phyloP scores from a whole-genome alignment of 2,329 filamentous ascomycete species.

The Hypomyces rosellus region DNA sequence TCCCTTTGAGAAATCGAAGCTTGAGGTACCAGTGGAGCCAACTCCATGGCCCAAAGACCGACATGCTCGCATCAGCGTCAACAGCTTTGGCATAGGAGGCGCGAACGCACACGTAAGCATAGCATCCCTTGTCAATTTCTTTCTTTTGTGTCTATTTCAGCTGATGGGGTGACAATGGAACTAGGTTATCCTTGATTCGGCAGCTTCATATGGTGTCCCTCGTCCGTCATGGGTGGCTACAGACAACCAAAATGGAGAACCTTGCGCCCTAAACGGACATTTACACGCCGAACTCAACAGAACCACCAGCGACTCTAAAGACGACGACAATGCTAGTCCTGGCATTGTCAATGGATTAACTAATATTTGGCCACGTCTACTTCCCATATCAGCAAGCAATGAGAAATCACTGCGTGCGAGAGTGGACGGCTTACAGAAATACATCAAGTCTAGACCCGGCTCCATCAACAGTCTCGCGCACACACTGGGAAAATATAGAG shows the following conservation, averaged over 20 bases:
- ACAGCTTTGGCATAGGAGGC: slow-evolving; percentile 31
- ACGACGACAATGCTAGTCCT: not conserved
- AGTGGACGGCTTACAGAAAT: not conserved
- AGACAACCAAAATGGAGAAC: too few species aligned
- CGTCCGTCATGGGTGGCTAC: too few species aligned
- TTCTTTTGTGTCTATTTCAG: not conserved
- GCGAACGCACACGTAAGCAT: slow-evolving; percentile 26
- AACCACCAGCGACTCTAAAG: too few species aligned
- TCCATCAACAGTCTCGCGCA: not conserved
- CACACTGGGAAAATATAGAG: too few species aligned
- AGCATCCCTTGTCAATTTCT: not conserved
- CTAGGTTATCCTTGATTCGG: not conserved
- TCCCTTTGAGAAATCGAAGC: slow-evolving; percentile 13
- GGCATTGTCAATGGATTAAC: too few species aligned
- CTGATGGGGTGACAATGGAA: slow-evolving; percentile 7
- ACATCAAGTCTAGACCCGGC: not conserved
- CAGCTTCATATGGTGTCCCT: not conserved
- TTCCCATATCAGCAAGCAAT: not conserved
- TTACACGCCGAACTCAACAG: not conserved
- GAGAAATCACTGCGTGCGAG: not conserved
- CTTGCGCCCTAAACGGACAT: not conserved
- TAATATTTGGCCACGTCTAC: not conserved
- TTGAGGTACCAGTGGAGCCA: slow-evolving; percentile 24
- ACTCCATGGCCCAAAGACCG: slow-evolving; percentile 30
- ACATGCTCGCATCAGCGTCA: slow-evolving; percentile 21